These are phyloP conservation scores for Candida suzukii DNA, from an alignment of 805 yeast species.

Conservation along the genomic window DNA sequence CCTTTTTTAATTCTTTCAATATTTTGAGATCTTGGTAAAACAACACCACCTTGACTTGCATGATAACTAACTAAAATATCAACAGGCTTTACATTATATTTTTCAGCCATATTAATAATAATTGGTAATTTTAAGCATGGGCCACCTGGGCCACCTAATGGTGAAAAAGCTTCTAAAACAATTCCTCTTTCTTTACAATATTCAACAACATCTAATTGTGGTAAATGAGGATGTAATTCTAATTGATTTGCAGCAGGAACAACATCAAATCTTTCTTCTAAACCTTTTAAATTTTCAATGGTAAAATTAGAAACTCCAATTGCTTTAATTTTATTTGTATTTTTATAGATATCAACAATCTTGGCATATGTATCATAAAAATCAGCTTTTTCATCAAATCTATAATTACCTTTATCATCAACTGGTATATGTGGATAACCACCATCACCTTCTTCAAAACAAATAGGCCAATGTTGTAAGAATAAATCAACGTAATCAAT, in stretches of 20 bases:
- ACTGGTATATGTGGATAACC: slow-evolving; percentile 31
- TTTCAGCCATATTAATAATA: slow-evolving; percentile 46
- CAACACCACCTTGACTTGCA: slow-evolving; percentile 51
- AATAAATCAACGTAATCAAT: slow-evolving; percentile 39
- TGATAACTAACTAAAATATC: slow-evolving; percentile 61
- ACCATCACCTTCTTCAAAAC: slow-evolving; percentile 31
- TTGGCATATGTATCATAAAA: slow-evolving; percentile 67
- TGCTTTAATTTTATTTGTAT: slow-evolving; percentile 39
- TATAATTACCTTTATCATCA: slow-evolving; percentile 35
- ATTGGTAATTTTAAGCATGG: slow-evolving; percentile 49
- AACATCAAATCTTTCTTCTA: slow-evolving; percentile 35
- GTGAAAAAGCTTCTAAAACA: slow-evolving; percentile 48
- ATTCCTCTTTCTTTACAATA: slow-evolving; percentile 31
- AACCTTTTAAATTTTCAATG: slow-evolving; percentile 29
- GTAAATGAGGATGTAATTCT: slow-evolving; percentile 41
- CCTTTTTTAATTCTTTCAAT: slow-evolving; percentile 47
- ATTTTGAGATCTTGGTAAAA: slow-evolving; percentile 66
- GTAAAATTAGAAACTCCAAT: slow-evolving; percentile 56
- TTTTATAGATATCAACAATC: slow-evolving; percentile 62
- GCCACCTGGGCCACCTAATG: slow-evolving; percentile 60
- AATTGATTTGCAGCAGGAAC: slow-evolving; percentile 53
- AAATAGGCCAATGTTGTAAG: slow-evolving; percentile 46
- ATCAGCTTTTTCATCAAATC: slow-evolving; percentile 78
- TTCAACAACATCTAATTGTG: slow-evolving; percentile 32
- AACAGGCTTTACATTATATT: slow-evolving; percentile 44